These are phyloP conservation scores for Melastoma candidum DNA, from an alignment of 441 rosid genomes.

Conservation along the genomic window DNA sequence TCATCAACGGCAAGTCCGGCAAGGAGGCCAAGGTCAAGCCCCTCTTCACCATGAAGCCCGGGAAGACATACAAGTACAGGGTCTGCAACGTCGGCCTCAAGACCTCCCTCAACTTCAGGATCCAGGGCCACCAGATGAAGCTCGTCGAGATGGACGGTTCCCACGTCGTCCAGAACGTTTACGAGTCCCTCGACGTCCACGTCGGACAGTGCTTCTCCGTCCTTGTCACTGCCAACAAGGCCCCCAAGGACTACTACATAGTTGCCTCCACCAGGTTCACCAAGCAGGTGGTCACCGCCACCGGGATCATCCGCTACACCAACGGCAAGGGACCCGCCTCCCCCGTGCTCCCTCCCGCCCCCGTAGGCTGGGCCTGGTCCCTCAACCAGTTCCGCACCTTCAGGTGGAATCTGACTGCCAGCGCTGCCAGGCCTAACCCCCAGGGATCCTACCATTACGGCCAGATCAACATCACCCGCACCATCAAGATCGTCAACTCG, in stretches of 20 bases:
- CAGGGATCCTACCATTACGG: constrained; percentile 20
- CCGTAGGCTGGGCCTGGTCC: constrained; percentile 17
- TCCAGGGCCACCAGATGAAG: constrained; percentile 20
- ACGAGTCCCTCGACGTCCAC: constrained; percentile 17
- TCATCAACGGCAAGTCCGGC: background rate
- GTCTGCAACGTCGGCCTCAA: constrained; percentile 15
- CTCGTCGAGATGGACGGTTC: constrained; percentile 20
- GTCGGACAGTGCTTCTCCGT: constrained; percentile 15
- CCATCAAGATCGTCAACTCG: constrained; percentile 18
- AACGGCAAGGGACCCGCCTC: constrained; percentile 14
- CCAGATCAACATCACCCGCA: constrained; percentile 22
- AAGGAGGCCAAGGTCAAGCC: constrained; percentile 3
- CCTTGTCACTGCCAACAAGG: constrained; percentile 16
- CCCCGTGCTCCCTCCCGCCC: constrained; percentile 12
- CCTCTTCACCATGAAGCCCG: constrained; percentile 17
- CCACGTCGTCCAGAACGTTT: constrained; percentile 14
- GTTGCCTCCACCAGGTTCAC: constrained; percentile 17
- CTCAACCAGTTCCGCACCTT: constrained; percentile 20
- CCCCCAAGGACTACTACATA: constrained; percentile 12
- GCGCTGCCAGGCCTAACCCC: constrained; percentile 21
- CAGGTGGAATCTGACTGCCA: constrained; percentile 18
- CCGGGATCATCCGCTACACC: constrained; percentile 9
- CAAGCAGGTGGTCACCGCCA: constrained; percentile 10
- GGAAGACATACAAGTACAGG: constrained; percentile 19
- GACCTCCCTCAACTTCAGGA: constrained; percentile 18